These are phyloP conservation scores for Penicillium odoratum DNA, from an alignment of 495 filamentous ascomycete genomes.

Conservation along the genomic window DNA sequence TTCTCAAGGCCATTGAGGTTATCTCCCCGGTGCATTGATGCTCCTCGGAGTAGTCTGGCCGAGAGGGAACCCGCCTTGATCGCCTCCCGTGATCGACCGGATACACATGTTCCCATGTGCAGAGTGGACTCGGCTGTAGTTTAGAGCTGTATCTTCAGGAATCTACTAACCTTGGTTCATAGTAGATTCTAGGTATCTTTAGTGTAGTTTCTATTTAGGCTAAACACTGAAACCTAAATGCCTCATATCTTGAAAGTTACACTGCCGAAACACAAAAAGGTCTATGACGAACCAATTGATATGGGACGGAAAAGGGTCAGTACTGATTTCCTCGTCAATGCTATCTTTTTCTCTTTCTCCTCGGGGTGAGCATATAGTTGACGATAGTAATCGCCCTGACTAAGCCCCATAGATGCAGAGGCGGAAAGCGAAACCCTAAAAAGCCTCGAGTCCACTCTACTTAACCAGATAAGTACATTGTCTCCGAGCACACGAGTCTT, in stretches of 20 bases:
- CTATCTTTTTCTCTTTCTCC: no score
- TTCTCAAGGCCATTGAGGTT: neutral
- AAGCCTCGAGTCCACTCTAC: neutral
- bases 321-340: no score
- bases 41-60: constrained; percentile 7
- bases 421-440: neutral
- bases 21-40: constrained; percentile 4
- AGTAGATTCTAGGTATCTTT: no score
- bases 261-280: no score
- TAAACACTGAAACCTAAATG: no score
- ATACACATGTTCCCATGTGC: constrained; percentile 2
- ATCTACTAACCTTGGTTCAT: no score
- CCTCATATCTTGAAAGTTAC: no score
- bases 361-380: no score
- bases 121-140: neutral
- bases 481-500: neutral
- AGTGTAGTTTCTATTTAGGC: no score
- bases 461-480: neutral
- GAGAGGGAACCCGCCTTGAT: constrained; percentile 6
- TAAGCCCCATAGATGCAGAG: neutral
- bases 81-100: constrained; percentile 6
- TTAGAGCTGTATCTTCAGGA: neutral
- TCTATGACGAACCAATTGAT: no score
- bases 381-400: no score
- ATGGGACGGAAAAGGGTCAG: no score